These are phyloP conservation scores for Diaporthe citrichinensis DNA, from an alignment of 2,329 filamentous ascomycete genomes.

Conservation along the genomic window DNA sequence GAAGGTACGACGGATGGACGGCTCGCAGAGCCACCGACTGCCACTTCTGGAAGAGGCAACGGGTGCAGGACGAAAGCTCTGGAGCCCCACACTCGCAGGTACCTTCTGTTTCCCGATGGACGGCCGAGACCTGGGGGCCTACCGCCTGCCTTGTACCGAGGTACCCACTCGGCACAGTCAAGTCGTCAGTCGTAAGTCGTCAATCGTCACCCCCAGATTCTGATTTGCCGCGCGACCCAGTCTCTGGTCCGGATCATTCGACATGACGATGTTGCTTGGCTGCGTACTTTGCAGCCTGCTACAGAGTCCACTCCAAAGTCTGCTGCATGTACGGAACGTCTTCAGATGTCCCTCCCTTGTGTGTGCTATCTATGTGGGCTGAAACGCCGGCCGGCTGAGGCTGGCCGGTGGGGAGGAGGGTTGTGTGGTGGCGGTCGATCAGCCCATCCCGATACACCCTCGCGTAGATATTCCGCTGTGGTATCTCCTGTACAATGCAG, in stretches of 20 bases:
- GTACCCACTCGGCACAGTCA: neutral
- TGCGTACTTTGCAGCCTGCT: neutral
- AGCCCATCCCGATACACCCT: conserved; percentile 29
- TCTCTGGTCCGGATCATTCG: conserved; percentile 11
- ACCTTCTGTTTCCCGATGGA: conserved; percentile 25
- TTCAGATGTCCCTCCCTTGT: neutral
- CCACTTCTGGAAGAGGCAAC: neutral
- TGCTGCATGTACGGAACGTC: neutral
- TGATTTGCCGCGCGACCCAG: conserved; percentile 31
- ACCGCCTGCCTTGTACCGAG: neutral
- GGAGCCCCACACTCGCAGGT: conserved; percentile 34
- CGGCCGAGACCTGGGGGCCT: conserved; percentile 25
- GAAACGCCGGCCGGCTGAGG: conserved; percentile 29
- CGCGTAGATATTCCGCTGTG: conserved; percentile 3
- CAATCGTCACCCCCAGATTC: conserved; percentile 16
- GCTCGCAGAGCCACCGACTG: conserved; percentile 11
- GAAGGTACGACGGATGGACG: conserved; percentile 24
- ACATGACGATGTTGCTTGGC: conserved; percentile 25
- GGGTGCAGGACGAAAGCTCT: neutral
- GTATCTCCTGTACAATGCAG: neutral
- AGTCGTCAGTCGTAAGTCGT: neutral
- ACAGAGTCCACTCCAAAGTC: neutral
- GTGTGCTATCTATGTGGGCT: conserved; percentile 16
- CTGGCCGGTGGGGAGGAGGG: conserved; percentile 5
- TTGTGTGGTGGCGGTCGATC: conserved; percentile 1